Evolutionary conservation across 2,329 filamentous ascomycete species (phyloP).

Genomic region (Capronia coronata): DNA sequence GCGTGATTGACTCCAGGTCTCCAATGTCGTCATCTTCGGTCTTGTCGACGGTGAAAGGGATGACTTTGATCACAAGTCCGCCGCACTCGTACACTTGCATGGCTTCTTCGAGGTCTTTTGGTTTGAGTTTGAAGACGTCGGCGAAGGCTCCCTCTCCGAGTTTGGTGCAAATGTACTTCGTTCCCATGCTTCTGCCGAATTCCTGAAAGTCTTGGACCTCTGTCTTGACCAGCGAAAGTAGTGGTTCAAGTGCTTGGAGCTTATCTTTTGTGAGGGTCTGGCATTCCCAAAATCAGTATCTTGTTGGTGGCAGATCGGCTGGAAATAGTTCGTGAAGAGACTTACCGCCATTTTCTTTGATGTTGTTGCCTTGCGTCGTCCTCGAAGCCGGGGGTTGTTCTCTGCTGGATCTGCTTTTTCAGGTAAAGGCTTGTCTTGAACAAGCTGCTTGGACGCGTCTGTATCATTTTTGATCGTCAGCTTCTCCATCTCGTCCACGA

Average conservation of each 20-base stretch:
- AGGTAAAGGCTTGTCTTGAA: neutral
- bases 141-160: slow-evolving; percentile 62
- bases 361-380: slow-evolving; percentile 15
- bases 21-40: slow-evolving; percentile 12
- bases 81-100: slow-evolving; percentile 33
- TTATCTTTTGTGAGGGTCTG: slow-evolving; percentile 13
- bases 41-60: slow-evolving; percentile 35
- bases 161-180: slow-evolving; percentile 49
- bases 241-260: slow-evolving; percentile 10
- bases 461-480: slow-evolving; percentile 16
- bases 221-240: slow-evolving; percentile 20
- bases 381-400: slow-evolving; percentile 16
- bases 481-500: slow-evolving; percentile 20
- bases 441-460: neutral
- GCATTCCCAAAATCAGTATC: neutral
- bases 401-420: slow-evolving; percentile 4
- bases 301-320: neutral
- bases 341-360: slow-evolving; percentile 21
- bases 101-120: slow-evolving; percentile 31
- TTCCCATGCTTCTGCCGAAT: slow-evolving; percentile 23
- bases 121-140: slow-evolving; percentile 55
- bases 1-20: slow-evolving; percentile 44
- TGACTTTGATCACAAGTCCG: slow-evolving; percentile 45
- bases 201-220: slow-evolving; percentile 22
- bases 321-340: neutral